Evolutionary conservation across 2,329 filamentous ascomycete species (phyloP).

Genomic region (Elsinoe ampelina): DNA sequence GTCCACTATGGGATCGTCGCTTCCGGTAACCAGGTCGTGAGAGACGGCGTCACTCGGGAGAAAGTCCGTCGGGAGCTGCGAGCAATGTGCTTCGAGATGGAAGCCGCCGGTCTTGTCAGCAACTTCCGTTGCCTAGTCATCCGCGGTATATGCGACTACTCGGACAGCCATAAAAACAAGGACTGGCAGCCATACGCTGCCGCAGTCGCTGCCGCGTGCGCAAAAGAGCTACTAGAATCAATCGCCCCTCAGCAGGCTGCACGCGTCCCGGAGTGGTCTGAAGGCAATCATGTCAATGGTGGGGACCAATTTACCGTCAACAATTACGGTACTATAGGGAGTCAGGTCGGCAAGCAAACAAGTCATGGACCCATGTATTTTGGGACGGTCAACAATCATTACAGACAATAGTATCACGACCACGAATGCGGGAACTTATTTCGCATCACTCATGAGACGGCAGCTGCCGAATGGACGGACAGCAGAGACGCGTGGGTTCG

Average conservation of each 20-base stretch:
- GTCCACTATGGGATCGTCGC: conserved; percentile 23
- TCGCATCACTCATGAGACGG: too few relatives aligned
- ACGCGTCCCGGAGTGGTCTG: too few relatives aligned
- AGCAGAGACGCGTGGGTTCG: too few relatives aligned
- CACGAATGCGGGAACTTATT: too few relatives aligned
- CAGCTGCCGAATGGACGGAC: too few relatives aligned
- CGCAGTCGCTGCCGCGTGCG: conserved; percentile 19
- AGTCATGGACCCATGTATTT: background rate
- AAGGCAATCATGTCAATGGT: too few relatives aligned
- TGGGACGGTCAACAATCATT: background rate
- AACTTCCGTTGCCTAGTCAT: conserved; percentile 13
- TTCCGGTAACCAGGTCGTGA: conserved; percentile 20
- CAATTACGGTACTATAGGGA: background rate
- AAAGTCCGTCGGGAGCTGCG: conserved; percentile 8
- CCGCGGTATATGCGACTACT: conserved; percentile 14
- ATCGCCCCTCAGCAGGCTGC: background rate
- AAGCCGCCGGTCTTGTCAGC: conserved; percentile 7
- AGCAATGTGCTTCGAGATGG: conserved; percentile 15
- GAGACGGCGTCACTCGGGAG: conserved; percentile 16
- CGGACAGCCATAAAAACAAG: conserved; percentile 14
- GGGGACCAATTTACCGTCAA: too few relatives aligned
- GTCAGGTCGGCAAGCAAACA: background rate
- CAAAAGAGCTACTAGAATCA: background rate
- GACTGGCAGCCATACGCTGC: conserved; percentile 13
- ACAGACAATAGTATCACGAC: too few relatives aligned